Evolutionary conservation across 108 stramenopile genomes (phyloP).

Genomic region (Skeletonema tropicum): DNA sequence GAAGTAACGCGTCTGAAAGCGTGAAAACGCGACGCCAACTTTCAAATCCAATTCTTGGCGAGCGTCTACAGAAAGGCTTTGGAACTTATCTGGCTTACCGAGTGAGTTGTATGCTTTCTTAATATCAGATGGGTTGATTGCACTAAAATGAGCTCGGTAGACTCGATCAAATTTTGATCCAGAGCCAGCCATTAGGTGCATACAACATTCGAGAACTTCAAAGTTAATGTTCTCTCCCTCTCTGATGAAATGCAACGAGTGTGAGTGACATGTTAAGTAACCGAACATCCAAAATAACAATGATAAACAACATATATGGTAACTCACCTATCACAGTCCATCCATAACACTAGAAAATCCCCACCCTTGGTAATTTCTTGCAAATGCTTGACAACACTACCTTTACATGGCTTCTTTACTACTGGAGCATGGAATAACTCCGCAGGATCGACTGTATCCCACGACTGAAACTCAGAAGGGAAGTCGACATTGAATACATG

Average conservation of each 20-base stretch:
- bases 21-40: slow-evolving; percentile 94
- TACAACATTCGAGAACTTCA: slow-evolving; percentile 91
- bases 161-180: slow-evolving; percentile 74
- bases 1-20: slow-evolving; percentile 94
- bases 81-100: slow-evolving; percentile 88
- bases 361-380: slow-evolving; percentile 70
- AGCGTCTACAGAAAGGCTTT: slow-evolving; percentile 92
- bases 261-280: background rate
- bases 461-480: slow-evolving; percentile 79
- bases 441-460: slow-evolving; percentile 92
- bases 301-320: background rate
- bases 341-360: slow-evolving; percentile 90
- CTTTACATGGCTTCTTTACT: slow-evolving; percentile 72
- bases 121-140: slow-evolving; percentile 92
- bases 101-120: slow-evolving; percentile 81
- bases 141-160: slow-evolving; percentile 94
- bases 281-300: slow-evolving; percentile 1
- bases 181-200: slow-evolving; percentile 65
- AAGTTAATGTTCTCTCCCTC: slow-evolving; percentile 97
- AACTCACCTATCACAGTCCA: slow-evolving; percentile 89
- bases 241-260: background rate
- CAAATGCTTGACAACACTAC: slow-evolving; percentile 84
- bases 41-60: slow-evolving; percentile 96
- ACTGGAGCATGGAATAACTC: slow-evolving; percentile 89
- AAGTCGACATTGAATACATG: slow-evolving; percentile 98